phyloP scores from a whole-genome alignment of 352 stramenopile genomes.

The Phytophthora rubi region DNA sequence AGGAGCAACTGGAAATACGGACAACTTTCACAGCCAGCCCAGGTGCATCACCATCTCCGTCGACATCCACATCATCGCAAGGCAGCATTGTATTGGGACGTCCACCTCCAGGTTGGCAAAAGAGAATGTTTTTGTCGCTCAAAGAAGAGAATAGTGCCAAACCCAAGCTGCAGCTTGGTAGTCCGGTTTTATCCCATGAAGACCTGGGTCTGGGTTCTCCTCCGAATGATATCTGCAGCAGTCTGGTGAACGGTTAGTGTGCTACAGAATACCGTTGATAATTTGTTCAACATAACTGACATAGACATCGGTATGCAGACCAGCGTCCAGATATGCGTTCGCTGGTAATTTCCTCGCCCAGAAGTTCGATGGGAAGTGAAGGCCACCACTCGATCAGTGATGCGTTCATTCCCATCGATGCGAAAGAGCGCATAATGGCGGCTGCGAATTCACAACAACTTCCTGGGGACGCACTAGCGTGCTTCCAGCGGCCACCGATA shows the following conservation, averaged over 20 bases:
- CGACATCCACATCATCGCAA: conserved; percentile 47
- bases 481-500: conserved; percentile 12
- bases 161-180: conserved; percentile 4
- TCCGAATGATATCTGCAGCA: background rate
- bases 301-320: background rate
- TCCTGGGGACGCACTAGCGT: background rate
- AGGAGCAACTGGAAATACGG: background rate
- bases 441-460: conserved; percentile 23
- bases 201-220: background rate
- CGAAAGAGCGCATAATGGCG: conserved; percentile 42
- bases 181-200: background rate
- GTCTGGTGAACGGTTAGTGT: conserved; percentile 15
- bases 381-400: conserved; percentile 14
- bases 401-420: conserved; percentile 30
- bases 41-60: conserved; percentile 25
- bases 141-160: conserved; percentile 7
- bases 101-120: conserved; percentile 54
- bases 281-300: background rate
- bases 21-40: conserved; percentile 16
- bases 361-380: conserved; percentile 25
- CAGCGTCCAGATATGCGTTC: background rate
- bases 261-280: background rate
- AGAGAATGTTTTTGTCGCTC: conserved; percentile 33
- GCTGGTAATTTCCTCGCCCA: conserved; percentile 9
- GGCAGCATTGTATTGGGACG: conserved; percentile 43